phyloP scores from a whole-genome alignment of 768 basidiomycete genomes.

The Xerocomus potaroensis region DNA sequence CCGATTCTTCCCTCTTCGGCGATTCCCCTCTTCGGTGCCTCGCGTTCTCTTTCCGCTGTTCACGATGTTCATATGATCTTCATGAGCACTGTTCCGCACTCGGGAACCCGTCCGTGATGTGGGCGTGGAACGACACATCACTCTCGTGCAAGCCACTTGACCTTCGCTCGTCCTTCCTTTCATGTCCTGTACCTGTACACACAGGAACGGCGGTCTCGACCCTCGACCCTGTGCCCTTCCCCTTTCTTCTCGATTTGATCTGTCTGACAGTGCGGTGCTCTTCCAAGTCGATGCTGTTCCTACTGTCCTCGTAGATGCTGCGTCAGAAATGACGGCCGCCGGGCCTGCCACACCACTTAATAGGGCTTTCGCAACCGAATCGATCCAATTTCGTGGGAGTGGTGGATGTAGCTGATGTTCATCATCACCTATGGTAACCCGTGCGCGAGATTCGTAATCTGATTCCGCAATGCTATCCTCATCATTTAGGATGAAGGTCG shows the following conservation, averaged over 20 bases:
- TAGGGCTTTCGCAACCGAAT: slow-evolving; percentile 63
- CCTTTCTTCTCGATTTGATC: slow-evolving; percentile 22
- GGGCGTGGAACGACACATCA: slow-evolving; percentile 69
- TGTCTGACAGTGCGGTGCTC: slow-evolving; percentile 22
- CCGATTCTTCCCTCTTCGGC: slow-evolving; percentile 27
- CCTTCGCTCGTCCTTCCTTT: slow-evolving; percentile 28
- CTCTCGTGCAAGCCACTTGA: slow-evolving; percentile 48
- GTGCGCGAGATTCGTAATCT: slow-evolving; percentile 19
- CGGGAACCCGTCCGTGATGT: slow-evolving; percentile 56
- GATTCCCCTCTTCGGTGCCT: slow-evolving; percentile 14
- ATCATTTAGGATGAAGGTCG: slow-evolving; percentile 32
- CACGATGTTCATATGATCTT: slow-evolving; percentile 8
- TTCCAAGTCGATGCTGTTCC: slow-evolving; percentile 22
- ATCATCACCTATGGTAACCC: slow-evolving; percentile 31
- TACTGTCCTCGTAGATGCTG: slow-evolving; percentile 22
- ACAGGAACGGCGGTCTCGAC: slow-evolving; percentile 32
- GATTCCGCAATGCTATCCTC: slow-evolving; percentile 24
- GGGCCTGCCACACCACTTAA: slow-evolving; percentile 46
- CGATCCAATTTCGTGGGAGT: slow-evolving; percentile 66
- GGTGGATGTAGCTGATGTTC: slow-evolving; percentile 40
- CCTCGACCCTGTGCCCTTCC: slow-evolving; percentile 8
- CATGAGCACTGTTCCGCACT: slow-evolving; percentile 26
- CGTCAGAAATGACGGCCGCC: slow-evolving; percentile 28
- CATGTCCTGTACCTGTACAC: slow-evolving; percentile 30
- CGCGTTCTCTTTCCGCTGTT: slow-evolving; percentile 25